Conservation (phyloP, 139 green algal species). For the Picochlorum sp. region DNA sequence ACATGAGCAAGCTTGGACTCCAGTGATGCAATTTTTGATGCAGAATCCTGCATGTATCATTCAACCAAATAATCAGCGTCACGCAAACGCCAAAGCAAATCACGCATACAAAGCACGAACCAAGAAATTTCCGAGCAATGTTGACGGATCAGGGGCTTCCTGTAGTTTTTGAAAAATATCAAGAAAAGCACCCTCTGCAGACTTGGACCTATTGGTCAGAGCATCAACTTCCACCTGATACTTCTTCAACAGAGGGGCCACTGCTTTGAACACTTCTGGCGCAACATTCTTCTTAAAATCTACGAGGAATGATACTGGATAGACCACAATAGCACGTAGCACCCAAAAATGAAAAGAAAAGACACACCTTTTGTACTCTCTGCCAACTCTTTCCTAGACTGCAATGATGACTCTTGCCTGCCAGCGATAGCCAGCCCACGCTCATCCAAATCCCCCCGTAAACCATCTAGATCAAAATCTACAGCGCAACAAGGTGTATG, state of each 20-base stretch:
- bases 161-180: conserved; percentile 86
- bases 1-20: conserved; percentile 38
- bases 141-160: conserved; percentile 85
- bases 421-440: conserved; percentile 71
- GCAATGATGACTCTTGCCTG: conserved; percentile 63
- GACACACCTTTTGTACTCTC: conserved; percentile 48
- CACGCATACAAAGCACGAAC: conserved; percentile 3
- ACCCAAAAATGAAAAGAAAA: not conserved
- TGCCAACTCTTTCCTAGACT: conserved; percentile 45
- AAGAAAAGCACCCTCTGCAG: conserved; percentile 64
- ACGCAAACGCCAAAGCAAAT: not conserved
- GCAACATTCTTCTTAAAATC: conserved; percentile 28
- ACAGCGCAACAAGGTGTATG: conserved; percentile 2
- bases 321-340: too few relatives aligned
- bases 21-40: conserved; percentile 39
- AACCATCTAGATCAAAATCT: conserved; percentile 80
- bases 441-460: conserved; percentile 67
- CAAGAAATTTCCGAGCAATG: conserved; percentile 45
- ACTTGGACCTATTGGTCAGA: conserved; percentile 62
- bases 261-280: conserved; percentile 33
- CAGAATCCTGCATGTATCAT: conserved; percentile 31
- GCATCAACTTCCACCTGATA: conserved; percentile 91
- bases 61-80: not conserved
- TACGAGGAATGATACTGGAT: conserved; percentile 1
- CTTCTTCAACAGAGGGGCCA: conserved; percentile 65